Conservation (phyloP, 257 asterid species). For the Solanum lycopersicoides region DNA sequence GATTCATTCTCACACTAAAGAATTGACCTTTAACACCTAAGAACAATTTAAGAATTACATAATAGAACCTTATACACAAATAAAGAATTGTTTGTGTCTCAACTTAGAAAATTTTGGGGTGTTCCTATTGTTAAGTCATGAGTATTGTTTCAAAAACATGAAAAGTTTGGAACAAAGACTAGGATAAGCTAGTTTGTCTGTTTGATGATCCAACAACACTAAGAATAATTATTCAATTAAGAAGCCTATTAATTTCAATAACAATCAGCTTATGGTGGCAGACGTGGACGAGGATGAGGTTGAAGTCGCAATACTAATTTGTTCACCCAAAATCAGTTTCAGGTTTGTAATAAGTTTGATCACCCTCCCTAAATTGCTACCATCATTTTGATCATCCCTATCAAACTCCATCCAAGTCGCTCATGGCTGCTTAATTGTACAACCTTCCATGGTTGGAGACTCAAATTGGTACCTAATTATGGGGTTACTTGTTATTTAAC, state of each 20-base stretch:
- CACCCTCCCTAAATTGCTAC: background rate
- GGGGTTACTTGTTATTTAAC: background rate
- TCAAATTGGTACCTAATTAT: background rate
- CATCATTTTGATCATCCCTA: background rate
- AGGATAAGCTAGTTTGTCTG: too few relatives aligned
- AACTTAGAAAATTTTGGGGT: background rate
- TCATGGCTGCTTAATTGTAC: too few relatives aligned
- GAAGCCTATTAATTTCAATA: too few relatives aligned
- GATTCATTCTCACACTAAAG: background rate
- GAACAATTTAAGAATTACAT: background rate
- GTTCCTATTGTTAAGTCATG: background rate
- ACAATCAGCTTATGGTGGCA: background rate
- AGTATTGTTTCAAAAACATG: too few relatives aligned
- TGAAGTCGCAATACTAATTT: background rate
- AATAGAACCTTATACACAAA: too few relatives aligned
- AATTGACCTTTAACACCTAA: background rate
- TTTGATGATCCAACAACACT: too few relatives aligned
- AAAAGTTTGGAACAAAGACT: too few relatives aligned
- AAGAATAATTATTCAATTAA: too few relatives aligned
- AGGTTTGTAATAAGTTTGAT: background rate
- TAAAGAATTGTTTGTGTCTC: background rate
- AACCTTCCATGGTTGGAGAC: too few relatives aligned
- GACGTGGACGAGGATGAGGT: background rate
- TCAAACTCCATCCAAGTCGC: background rate
- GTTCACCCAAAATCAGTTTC: background rate